phyloP scores from a whole-genome alignment of 306 rosid genomes.

The Psophocarpus tetragonolobus region DNA sequence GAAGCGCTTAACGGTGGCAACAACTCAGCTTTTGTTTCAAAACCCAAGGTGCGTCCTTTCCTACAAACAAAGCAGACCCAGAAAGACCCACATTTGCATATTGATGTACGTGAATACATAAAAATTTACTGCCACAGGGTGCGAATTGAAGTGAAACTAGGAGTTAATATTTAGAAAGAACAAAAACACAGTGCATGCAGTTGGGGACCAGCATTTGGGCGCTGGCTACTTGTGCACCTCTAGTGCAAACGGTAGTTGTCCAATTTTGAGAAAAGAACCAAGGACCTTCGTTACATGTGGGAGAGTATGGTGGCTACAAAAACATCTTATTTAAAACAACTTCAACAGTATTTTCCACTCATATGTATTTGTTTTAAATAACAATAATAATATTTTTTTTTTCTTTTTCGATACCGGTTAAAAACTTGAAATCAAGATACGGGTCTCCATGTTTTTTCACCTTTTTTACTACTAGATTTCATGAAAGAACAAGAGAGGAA shows the following conservation, averaged over 20 bases:
- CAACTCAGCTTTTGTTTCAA: conserved; percentile 36
- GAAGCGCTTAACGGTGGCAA: conserved; percentile 40
- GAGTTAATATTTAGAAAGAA: conserved; percentile 36
- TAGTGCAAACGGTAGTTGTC: conserved; percentile 56
- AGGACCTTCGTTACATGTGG: conserved; percentile 31
- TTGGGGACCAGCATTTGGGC: conserved; percentile 67
- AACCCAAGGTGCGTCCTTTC: conserved; percentile 46
- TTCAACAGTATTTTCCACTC: conserved; percentile 67
- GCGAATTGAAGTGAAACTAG: neutral
- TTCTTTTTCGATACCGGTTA: conserved; percentile 20
- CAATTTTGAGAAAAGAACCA: conserved; percentile 43
- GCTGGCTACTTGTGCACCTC: conserved; percentile 70
- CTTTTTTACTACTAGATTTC: conserved; percentile 55
- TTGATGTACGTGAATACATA: neutral
- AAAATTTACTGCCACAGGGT: conserved; percentile 34
- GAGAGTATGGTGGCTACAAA: conserved; percentile 52
- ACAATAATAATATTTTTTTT: neutral
- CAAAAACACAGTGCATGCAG: conserved; percentile 33
- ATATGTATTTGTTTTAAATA: neutral
- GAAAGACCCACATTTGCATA: conserved; percentile 28
- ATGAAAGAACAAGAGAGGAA: conserved; percentile 32
- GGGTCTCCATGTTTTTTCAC: conserved; percentile 56
- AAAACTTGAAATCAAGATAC: conserved; percentile 33
- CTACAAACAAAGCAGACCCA: conserved; percentile 51
- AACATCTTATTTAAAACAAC: conserved; percentile 45